Evolutionary conservation across 2,329 filamentous ascomycete species (phyloP), one percentile per base, ranked within the genome.

Genomic region (Onygenales sp.): DNA sequence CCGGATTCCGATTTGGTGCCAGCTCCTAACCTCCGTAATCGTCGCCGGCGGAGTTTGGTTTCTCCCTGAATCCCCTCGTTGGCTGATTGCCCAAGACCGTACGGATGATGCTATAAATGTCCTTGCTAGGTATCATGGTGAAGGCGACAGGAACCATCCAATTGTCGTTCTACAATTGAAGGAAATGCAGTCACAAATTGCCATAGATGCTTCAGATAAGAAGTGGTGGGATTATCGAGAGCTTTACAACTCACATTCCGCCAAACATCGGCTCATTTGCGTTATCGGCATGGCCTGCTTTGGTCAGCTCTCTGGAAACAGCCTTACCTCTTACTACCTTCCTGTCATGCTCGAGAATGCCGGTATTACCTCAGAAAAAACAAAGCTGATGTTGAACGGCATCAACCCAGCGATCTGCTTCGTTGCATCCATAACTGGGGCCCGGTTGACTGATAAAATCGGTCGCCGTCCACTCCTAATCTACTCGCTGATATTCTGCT

Each of bases 31-130:
- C 27, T 71, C 65, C 36, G 62, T 61, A 2, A 42, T 73, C 42
- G 66, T 74, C 42, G 70, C 75, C 6, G 78, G 74, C 56, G 50
- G 37, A 42, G 27, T 46, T 46, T 56, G 32, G 54, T 75, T 81
- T 59, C 66, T 82, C 1, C 81, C 81, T 0, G 81, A 84, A 59
- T 80, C 77, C 0, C 81, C 81, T 1, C 67, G 80, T 52, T 83
- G 79, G 79, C 70, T 82, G 17, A 77, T 81, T 53, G 75, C 77
- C 50, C 75, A 80, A 52, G 76, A 80, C 57, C 75, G 77, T 9
- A 71, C 76, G 13, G 77, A 82, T 33, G 74, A 82, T 57, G 79
- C 79, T 2, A 67, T 77, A 10, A 64, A 72, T 3, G 74, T 77
- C 1, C 72, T 86, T 54, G 72, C 77, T 9, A 76, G 76, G 55